These are phyloP conservation scores for Leccinum olivaceopallidum DNA, from an alignment of 768 basidiomycete species.

Conservation along the genomic window DNA sequence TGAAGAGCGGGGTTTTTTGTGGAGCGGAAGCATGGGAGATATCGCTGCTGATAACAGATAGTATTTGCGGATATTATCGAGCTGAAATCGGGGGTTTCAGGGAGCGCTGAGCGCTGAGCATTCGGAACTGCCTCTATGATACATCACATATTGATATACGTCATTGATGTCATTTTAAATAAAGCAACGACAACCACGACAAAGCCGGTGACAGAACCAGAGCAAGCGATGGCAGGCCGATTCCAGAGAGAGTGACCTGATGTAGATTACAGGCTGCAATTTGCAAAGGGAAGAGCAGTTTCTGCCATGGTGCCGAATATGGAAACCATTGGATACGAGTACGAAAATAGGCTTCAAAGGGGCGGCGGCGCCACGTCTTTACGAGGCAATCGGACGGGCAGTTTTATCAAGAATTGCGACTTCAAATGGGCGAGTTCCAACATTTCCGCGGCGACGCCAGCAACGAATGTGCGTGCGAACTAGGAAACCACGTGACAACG, in stretches of 20 bases:
- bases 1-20: conserved; percentile 11
- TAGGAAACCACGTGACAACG: no score
- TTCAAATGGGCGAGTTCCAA: conserved; percentile 92
- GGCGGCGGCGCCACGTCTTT: conserved; percentile 55
- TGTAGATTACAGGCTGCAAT: conserved; percentile 60
- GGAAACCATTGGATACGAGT: conserved; percentile 62
- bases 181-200: conserved; percentile 57
- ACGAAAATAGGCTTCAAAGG: conserved; percentile 1
- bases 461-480: conserved; percentile 44
- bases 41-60: neutral
- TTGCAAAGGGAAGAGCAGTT: conserved; percentile 80
- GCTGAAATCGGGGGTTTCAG: conserved; percentile 14
- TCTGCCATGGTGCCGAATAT: conserved; percentile 87
- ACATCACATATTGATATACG: neutral
- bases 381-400: conserved; percentile 44
- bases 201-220: conserved; percentile 80
- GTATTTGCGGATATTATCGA: conserved; percentile 10
- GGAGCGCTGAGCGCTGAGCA: conserved; percentile 51
- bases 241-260: conserved; percentile 58
- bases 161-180: neutral
- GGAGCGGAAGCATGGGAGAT: conserved; percentile 7
- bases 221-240: conserved; percentile 73
- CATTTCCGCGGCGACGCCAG: conserved; percentile 83
- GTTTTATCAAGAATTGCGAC: conserved; percentile 68
- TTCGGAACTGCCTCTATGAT: conserved; percentile 76